Percentiles rank a stretch among this genome's conserved stretches.
These are phyloP conservation scores for Nakaseomyces delphensis DNA, from an alignment of 1,139 yeast species.

Conservation along the genomic window DNA sequence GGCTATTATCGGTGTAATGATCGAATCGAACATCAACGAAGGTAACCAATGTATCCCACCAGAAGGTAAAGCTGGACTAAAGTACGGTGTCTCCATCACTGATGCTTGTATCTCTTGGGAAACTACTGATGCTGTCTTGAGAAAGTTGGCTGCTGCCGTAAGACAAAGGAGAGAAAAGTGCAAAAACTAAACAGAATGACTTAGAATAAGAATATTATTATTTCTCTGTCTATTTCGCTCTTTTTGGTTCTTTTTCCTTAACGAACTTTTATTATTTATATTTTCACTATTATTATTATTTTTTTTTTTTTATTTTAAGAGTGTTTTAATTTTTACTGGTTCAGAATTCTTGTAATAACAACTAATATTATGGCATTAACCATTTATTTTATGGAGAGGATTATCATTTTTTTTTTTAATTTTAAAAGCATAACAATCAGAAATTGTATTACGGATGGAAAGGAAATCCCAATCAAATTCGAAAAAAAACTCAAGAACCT, in stretches of 20 bases:
- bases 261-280: background rate
- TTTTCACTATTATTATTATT: background rate
- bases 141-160: constrained; percentile 72
- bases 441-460: too few species aligned
- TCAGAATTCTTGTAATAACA: background rate
- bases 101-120: constrained; percentile 97
- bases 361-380: constrained; percentile 1
- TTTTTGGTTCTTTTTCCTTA: constrained; percentile 9
- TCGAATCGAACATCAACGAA: constrained; percentile 85
- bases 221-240: too few species aligned
- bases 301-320: background rate
- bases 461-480: too few species aligned
- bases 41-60: constrained; percentile 84
- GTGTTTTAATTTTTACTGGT: too few species aligned
- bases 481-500: too few species aligned
- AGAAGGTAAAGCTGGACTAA: constrained; percentile 63
- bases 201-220: too few species aligned
- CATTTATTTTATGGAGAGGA: background rate
- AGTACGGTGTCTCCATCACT: constrained; percentile 93
- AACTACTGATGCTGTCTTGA: constrained; percentile 71
- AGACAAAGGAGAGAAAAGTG: constrained; percentile 59
- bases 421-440: too few species aligned
- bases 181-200: constrained; percentile 7
- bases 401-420: too few species aligned
- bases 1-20: constrained; percentile 84